Evolutionary conservation across 176 grass and related monocot genomes (phyloP).

Genomic region (Musa acuminata): DNA sequence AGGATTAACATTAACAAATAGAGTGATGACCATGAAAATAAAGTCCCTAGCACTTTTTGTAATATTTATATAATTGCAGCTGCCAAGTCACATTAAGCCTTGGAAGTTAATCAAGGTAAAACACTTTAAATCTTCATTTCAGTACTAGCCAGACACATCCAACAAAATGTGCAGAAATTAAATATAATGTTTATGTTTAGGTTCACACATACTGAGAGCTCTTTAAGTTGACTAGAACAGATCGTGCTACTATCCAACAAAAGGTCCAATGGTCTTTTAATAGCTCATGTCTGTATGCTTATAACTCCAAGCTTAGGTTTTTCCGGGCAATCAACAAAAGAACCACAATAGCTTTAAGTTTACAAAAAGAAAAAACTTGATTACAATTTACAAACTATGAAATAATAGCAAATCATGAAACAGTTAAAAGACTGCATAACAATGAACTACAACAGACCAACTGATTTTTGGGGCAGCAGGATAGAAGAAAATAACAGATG

Average conservation of each 20-base stretch:
- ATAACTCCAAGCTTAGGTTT: not conserved
- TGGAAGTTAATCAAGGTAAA: not conserved
- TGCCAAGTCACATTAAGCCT: not conserved
- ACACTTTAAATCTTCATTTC: not conserved
- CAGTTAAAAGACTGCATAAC: not conserved
- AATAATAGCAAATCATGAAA: not conserved
- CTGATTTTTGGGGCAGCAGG: not conserved
- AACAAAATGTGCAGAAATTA: not conserved
- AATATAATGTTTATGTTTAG: not conserved
- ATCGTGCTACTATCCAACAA: not conserved
- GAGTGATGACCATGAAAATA: not conserved
- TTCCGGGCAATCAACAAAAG: no score
- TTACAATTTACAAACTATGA: not conserved
- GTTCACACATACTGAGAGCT: not conserved
- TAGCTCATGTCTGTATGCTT: not conserved
- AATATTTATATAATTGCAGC: not conserved
- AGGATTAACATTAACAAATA: not conserved
- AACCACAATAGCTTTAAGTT: no score
- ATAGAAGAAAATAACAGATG: not conserved
- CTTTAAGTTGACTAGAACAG: not conserved
- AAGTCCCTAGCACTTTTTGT: not conserved
- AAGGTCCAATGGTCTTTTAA: not conserved
- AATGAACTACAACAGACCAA: not conserved
- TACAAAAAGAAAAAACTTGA: not conserved
- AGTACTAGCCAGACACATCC: not conserved